Evolutionary conservation across 1,139 yeast species (phyloP).

Genomic region (Yamadazyma aaseri): DNA sequence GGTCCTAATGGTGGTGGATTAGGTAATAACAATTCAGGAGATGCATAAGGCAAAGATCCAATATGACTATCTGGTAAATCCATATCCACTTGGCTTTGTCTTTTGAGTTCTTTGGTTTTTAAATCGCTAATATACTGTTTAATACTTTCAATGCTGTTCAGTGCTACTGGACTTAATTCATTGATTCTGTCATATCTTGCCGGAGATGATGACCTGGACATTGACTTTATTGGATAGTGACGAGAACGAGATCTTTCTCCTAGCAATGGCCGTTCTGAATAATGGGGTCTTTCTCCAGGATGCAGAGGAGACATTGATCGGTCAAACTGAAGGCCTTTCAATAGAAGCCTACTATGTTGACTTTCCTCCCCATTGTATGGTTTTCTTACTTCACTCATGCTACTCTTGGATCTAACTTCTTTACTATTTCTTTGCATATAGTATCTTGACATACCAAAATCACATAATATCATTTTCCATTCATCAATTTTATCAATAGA

Average conservation of each 20-base stretch:
- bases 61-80: conserved; percentile 63
- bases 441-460: conserved; percentile 76
- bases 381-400: conserved; percentile 32
- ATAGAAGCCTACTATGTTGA: conserved; percentile 17
- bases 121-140: conserved; percentile 15
- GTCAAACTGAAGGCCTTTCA: conserved; percentile 7
- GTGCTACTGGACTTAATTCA: conserved; percentile 7
- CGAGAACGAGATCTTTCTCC: conserved; percentile 3
- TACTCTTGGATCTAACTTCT: conserved; percentile 47
- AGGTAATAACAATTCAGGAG: conserved; percentile 77
- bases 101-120: conserved; percentile 16
- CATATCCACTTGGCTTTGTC: conserved; percentile 23
- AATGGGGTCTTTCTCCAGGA: conserved; percentile 7
- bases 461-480: conserved; percentile 59
- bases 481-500: conserved; percentile 19
- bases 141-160: conserved; percentile 16
- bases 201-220: conserved; percentile 15
- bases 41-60: conserved; percentile 90
- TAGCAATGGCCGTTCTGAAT: neutral
- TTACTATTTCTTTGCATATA: conserved; percentile 19
- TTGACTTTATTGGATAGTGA: conserved; percentile 24
- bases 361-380: conserved; percentile 38
- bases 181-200: conserved; percentile 5
- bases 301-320: conserved; percentile 4
- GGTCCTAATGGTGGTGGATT: conserved; percentile 71